A percentile compares a stretch with the other conserved stretches of the same genome.
These are phyloP conservation scores for Candida saitoana DNA, from an alignment of 805 yeast genomes.

Conservation along the genomic window DNA sequence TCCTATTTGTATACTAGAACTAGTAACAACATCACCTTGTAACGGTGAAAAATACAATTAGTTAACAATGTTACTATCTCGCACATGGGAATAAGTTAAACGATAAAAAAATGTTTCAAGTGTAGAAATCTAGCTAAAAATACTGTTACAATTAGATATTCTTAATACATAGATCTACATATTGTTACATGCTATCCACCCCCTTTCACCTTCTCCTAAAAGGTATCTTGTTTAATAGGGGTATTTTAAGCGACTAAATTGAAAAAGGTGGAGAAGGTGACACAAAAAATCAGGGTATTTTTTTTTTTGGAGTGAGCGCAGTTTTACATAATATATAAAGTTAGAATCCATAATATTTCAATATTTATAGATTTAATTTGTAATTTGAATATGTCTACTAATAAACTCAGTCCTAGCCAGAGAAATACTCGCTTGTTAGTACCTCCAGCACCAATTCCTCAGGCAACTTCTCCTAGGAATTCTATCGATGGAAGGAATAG, in stretches of 20 bases:
- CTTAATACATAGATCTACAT: no score
- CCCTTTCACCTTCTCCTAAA: no score
- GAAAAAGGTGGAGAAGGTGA: not conserved
- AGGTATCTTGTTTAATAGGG: not conserved
- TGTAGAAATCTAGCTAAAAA: no score
- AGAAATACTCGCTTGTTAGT: not conserved
- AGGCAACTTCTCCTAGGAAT: constrained; percentile 1
- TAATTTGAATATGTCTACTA: not conserved
- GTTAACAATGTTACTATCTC: not conserved
- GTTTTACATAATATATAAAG: not conserved
- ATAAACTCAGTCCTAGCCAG: constrained; percentile 1
- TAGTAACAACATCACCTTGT: not conserved
- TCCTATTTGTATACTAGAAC: no score
- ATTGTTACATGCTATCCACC: no score
- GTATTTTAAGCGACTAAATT: not conserved
- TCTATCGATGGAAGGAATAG: constrained; percentile 1
- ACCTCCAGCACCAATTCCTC: not conserved
- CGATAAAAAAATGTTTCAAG: not conserved
- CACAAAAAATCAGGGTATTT: constrained; percentile 1
- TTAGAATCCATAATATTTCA: not conserved
- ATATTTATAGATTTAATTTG: no score
- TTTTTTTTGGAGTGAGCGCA: not conserved
- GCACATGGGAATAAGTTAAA: not conserved
- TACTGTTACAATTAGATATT: no score
- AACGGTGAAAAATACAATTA: not conserved